Evolutionary conservation across 495 filamentous ascomycete species (phyloP).

Genomic region (Stereocaulon alpinum): DNA sequence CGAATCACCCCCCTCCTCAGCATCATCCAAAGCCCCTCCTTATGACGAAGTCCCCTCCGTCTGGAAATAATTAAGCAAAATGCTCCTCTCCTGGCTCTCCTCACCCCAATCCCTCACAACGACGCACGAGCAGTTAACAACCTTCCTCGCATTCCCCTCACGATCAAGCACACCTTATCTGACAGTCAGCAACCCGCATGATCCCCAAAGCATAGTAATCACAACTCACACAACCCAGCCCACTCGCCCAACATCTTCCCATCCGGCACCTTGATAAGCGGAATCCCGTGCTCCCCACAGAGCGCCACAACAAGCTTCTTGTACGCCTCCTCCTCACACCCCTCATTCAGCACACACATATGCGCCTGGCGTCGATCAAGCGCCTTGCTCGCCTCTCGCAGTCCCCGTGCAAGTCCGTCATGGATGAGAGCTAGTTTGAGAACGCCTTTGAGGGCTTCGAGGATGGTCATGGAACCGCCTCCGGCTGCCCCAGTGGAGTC

Average conservation of each 20-base stretch:
- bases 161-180: slow-evolving; percentile 83
- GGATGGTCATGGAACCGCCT: slow-evolving; percentile 85
- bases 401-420: slow-evolving; percentile 95
- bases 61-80: slow-evolving; percentile 99
- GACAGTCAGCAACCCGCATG: too few relatives aligned
- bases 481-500: slow-evolving; percentile 61
- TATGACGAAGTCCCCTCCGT: slow-evolving; percentile 43
- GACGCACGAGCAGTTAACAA: slow-evolving; percentile 99
- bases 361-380: slow-evolving; percentile 96
- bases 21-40: neutral
- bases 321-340: slow-evolving; percentile 98
- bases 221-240: slow-evolving; percentile 91
- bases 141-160: slow-evolving; percentile 98
- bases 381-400: slow-evolving; percentile 95
- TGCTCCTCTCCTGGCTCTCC: slow-evolving; percentile 93
- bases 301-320: slow-evolving; percentile 99
- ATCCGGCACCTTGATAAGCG: slow-evolving; percentile 98
- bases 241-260: slow-evolving; percentile 99
- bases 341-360: slow-evolving; percentile 99
- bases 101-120: slow-evolving; percentile 99
- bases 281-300: slow-evolving; percentile 98
- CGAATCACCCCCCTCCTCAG: neutral
- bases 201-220: slow-evolving; percentile 8
- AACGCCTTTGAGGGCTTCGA: slow-evolving; percentile 88
- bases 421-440: slow-evolving; percentile 98